Evolutionary conservation across 139 green algal species (phyloP), one percentile per base, ranked within the genome.

Genomic region (Chlorella sp.): DNA sequence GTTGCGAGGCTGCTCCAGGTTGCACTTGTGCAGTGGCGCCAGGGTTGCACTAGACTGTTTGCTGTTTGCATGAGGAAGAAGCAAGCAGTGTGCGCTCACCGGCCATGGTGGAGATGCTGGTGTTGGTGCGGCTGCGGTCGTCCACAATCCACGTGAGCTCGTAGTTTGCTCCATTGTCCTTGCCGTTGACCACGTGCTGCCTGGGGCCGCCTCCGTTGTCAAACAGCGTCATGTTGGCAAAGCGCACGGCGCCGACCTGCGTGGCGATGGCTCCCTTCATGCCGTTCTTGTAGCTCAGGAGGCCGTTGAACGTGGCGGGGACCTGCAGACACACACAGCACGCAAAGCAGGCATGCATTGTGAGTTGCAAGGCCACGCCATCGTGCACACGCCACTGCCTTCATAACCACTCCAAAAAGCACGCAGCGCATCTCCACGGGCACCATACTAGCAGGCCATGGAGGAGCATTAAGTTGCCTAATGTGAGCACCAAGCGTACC

Each of bases 231-330:
- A 86, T 69, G 73, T 86, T 79, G 31, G 31, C 20, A 27, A 83
- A 77, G 27, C 79, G 77, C 14, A 86, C 74, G 31, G 76, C 23
- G 35, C 81, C 81, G 0, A 77, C 42, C 71, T 82, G 71, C 3
- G 83, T 86, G 26, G 74, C 77, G 23, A 89, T 77, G 1, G 77
- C 69, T 66, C 86, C 78, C 71, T 89, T 89, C 68, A 88, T 78
- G 31, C 84, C 86, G 69, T 91, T 91, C 74, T 88, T 87, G 77
- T 91, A 91, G 22, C 70, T 23, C 5, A 75, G 61, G 23, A 89
- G 55, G 20, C 77, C 73, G 4, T 77, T 33, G 63, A 88, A 87
- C 2, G 78, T 72, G 31, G 83, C 79, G 1, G 79, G 79, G 31
- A 74, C 49, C 59, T 72, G 71, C 49, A 55, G 49, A 5, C 35